These are phyloP conservation scores for Lentinus brumalis DNA, from an alignment of 768 basidiomycete species.

Conservation along the genomic window DNA sequence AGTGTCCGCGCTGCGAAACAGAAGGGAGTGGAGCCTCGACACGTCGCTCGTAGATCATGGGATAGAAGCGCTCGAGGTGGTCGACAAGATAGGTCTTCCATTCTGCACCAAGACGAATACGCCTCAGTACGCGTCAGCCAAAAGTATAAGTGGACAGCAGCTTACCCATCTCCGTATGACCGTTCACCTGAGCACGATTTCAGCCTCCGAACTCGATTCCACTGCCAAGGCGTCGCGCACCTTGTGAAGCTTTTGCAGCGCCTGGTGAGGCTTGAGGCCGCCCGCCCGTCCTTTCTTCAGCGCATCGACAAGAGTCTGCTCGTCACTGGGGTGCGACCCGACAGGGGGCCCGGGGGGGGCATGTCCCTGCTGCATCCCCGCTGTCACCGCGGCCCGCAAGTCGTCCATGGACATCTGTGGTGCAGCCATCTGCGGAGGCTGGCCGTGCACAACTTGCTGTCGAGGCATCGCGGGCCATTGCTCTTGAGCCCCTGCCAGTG, in stretches of 20 bases:
- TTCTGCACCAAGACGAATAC: background rate
- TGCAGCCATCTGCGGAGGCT: background rate
- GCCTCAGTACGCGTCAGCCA: no score
- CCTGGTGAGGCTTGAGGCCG: background rate
- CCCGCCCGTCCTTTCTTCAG: background rate
- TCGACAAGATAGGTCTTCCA: slow-evolving; percentile 1
- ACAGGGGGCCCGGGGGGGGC: background rate
- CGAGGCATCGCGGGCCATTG: no score
- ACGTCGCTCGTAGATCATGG: background rate
- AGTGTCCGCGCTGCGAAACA: no score
- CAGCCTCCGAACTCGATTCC: no score
- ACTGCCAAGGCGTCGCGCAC: no score
- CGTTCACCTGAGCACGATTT: background rate
- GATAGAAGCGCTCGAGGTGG: background rate
- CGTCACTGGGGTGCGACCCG: background rate
- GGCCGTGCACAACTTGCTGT: no score
- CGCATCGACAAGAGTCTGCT: background rate
- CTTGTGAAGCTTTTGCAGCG: background rate
- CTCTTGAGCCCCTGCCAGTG: no score
- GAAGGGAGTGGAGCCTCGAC: no score
- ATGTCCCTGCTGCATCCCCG: background rate
- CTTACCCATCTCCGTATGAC: background rate
- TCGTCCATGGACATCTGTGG: background rate
- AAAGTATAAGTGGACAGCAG: background rate
- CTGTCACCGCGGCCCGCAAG: background rate